phyloP scores from a whole-genome alignment of 768 basidiomycete genomes.

The Hortiboletus flavorubellus region DNA sequence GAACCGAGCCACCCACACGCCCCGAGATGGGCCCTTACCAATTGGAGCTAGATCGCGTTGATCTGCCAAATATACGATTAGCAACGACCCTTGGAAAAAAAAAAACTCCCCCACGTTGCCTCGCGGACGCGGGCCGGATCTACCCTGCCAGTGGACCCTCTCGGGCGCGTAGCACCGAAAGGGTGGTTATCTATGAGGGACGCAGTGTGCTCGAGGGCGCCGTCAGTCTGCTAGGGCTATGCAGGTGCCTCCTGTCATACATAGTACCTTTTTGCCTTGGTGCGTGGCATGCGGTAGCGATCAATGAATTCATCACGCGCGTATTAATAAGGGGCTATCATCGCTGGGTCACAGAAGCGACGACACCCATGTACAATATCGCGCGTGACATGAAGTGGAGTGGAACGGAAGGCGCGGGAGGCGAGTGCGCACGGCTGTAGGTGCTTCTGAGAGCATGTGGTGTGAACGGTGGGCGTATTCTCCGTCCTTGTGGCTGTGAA shows the following conservation, averaged over 20 bases:
- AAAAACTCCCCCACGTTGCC: neutral
- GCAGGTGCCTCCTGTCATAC: neutral
- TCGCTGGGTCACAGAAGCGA: slow-evolving; percentile 13
- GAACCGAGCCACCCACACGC: neutral
- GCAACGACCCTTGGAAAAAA: neutral
- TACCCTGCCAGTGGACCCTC: neutral
- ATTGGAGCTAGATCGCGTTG: slow-evolving; percentile 17
- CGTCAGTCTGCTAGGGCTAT: neutral
- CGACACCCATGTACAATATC: neutral
- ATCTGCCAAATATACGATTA: slow-evolving; percentile 18
- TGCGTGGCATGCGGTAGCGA: slow-evolving; percentile 4
- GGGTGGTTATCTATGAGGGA: neutral
- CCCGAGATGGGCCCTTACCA: neutral
- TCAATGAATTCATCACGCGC: slow-evolving; percentile 15
- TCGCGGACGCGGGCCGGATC: slow-evolving; percentile 11
- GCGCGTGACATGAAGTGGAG: slow-evolving; percentile 7
- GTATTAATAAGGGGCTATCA: neutral
- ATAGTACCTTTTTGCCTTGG: neutral
- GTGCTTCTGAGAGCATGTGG: slow-evolving; percentile 3
- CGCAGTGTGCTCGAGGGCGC: neutral
- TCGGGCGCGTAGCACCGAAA: neutral
- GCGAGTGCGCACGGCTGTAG: neutral
- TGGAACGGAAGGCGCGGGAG: slow-evolving; percentile 11
- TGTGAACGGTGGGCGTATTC: neutral
- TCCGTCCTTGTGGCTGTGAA: neutral